These are phyloP conservation scores for Linnemannia zychae DNA, from an alignment of 192 early-diverging fungal genomes.

Conservation along the genomic window DNA sequence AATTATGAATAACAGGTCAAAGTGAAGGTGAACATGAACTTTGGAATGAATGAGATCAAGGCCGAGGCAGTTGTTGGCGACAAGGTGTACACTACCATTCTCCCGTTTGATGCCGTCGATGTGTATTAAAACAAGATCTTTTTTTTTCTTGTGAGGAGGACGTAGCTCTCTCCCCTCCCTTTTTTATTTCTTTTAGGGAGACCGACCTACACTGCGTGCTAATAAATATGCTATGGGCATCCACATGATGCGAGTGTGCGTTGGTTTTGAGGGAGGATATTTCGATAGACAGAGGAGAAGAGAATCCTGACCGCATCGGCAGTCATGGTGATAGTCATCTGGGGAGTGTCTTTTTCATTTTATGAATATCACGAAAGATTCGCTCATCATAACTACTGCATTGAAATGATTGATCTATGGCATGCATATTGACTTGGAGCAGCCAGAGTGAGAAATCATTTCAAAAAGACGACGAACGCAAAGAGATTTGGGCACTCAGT, in stretches of 20 bases:
- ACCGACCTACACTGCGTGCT: not conserved
- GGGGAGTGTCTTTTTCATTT: too few relatives aligned
- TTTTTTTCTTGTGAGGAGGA: not conserved
- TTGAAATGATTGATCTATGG: too few relatives aligned
- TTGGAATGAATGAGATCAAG: constrained; percentile 64
- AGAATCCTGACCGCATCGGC: not conserved
- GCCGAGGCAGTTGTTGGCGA: constrained; percentile 60
- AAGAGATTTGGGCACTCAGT: too few relatives aligned
- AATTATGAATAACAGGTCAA: constrained; percentile 37
- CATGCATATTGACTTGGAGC: too few relatives aligned
- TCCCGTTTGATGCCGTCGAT: constrained; percentile 33
- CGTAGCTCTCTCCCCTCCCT: not conserved
- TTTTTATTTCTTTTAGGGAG: not conserved
- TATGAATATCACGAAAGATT: not conserved
- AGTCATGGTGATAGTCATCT: not conserved
- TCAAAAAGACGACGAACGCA: too few relatives aligned
- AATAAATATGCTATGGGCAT: too few relatives aligned
- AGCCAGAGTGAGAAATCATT: too few relatives aligned
- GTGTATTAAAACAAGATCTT: constrained; percentile 5
- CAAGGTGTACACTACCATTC: constrained; percentile 54
- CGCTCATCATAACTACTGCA: not conserved
- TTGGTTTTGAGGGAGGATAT: not conserved
- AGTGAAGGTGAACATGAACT: constrained; percentile 61
- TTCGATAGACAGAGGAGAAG: not conserved
- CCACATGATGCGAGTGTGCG: not conserved